Base-by-base conservation (phyloP, 305 asterid genomes). In the Solanum hybrid region DNA sequence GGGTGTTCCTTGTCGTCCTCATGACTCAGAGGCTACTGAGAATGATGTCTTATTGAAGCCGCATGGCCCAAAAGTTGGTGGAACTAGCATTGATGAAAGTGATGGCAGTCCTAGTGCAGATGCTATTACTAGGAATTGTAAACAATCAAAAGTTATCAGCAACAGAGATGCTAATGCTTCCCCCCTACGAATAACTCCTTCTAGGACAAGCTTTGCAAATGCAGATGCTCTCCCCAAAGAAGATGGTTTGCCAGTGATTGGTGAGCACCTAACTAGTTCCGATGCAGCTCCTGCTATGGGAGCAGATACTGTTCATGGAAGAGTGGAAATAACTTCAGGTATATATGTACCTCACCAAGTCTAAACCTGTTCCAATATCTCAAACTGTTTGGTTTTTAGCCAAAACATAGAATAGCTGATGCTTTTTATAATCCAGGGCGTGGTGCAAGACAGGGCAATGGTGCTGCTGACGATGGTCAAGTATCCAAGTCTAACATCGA, bases 1-100 rank as follows among this genome's bases (percentile, higher is more conserved):
- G 91, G 99, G 97, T 86, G 93, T 97, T 90, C 93, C 94, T 87
- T 92, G 96, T 89, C 95, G 93, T 60, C 92, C 91, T 56, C 92
- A 88, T 91, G 94, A 85, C 89, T 89, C 93, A 24, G 96, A 94
- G 75, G 90, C 86, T 91, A 75, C 90, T 37, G 99, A 93, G 87
- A 97, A 93, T 92, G 95, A 91, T 85, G 90, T 87, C 88, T 89
- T 90, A 89, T 92, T 98, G 40, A 93, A 94, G 87, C 90, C 66
- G 78, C 93, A 85, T 85, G 77, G 34, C 86, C 90, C 78, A 87
- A 87, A 56, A 92, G 90, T 87, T 78, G 82, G 88, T 64, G 90
- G 91, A 72, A 89, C 94, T 29, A 88, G 90, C 90, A 85, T 91
- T 76, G 92, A 77, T 84, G 98, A 94, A 88, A 94, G 95, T 90